A percentile compares a stretch with the other conserved stretches of the same genome.
Evolutionary conservation across 2,329 filamentous ascomycete genomes (phyloP).

Genomic region (Alternaria novae-zelandiae): DNA sequence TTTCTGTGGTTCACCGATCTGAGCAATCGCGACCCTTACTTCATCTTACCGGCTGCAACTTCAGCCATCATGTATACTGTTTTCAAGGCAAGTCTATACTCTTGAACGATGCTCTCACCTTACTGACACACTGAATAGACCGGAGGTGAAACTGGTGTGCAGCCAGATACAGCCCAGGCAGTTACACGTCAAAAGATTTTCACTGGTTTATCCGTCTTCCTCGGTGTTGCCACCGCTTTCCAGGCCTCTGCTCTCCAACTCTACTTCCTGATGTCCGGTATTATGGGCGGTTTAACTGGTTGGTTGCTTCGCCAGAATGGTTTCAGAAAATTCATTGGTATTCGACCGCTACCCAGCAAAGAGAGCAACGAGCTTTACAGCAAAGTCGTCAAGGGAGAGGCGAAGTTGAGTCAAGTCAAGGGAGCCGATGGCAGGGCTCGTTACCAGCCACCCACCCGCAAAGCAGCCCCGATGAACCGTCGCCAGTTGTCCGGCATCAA

Average conservation of each 20-base stretch:
- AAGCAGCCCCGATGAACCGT: slow-evolving; percentile 12
- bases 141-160: slow-evolving; percentile 58
- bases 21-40: slow-evolving; percentile 77
- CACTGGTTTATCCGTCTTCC: slow-evolving; percentile 60
- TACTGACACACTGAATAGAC: slow-evolving; percentile 41
- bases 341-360: slow-evolving; percentile 36
- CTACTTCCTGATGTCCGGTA: slow-evolving; percentile 62
- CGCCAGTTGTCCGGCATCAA: slow-evolving; percentile 31
- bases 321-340: slow-evolving; percentile 47
- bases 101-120: slow-evolving; percentile 8
- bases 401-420: slow-evolving; percentile 31
- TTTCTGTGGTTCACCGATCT: slow-evolving; percentile 81
- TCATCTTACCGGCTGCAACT: slow-evolving; percentile 71
- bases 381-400: slow-evolving; percentile 35
- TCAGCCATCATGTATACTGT: slow-evolving; percentile 63
- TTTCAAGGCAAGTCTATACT: slow-evolving; percentile 60
- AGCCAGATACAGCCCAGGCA: slow-evolving; percentile 21
- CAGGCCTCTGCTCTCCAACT: slow-evolving; percentile 66
- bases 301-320: slow-evolving; percentile 45
- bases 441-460: slow-evolving; percentile 34
- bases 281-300: slow-evolving; percentile 50
- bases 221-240: slow-evolving; percentile 60
- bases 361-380: slow-evolving; percentile 35
- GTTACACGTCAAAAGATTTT: slow-evolving; percentile 51
- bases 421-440: slow-evolving; percentile 31